Evolutionary conservation across 345 rosid genomes (phyloP).

Genomic region (Iberis pinnata): DNA sequence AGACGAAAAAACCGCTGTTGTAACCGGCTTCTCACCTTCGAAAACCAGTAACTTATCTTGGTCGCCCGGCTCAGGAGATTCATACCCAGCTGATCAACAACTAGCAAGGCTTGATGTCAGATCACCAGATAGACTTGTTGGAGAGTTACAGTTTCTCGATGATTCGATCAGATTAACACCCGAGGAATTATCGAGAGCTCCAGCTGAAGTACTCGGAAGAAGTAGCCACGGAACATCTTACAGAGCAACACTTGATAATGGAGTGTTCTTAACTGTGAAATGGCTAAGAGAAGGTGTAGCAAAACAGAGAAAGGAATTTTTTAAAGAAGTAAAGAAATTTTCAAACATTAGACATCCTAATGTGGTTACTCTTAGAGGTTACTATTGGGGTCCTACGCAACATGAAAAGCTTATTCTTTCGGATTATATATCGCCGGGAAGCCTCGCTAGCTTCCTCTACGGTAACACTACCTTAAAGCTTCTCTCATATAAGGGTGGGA

Average conservation of each 20-base stretch:
- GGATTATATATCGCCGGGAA: slow-evolving; percentile 87
- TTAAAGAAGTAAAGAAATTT: slow-evolving; percentile 95
- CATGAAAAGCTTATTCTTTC: slow-evolving; percentile 98
- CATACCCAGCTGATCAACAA: slow-evolving; percentile 67
- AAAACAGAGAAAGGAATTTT: slow-evolving; percentile 86
- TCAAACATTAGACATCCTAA: slow-evolving; percentile 94
- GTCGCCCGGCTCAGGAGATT: slow-evolving; percentile 96
- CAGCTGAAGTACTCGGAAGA: slow-evolving; percentile 95
- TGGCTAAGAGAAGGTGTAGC: slow-evolving; percentile 99
- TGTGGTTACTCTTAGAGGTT: slow-evolving; percentile 89
- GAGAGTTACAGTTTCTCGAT: slow-evolving; percentile 88
- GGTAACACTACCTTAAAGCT: slow-evolving; percentile 40
- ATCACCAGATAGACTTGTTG: slow-evolving; percentile 83
- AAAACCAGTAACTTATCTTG: slow-evolving; percentile 71
- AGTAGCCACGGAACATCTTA: slow-evolving; percentile 99
- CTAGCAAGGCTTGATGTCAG: slow-evolving; percentile 78
- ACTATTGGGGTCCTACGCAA: slow-evolving; percentile 98
- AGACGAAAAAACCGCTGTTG: slow-evolving; percentile 57
- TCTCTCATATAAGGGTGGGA: too few species aligned
- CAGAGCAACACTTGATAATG: slow-evolving; percentile 83
- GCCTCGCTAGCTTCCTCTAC: slow-evolving; percentile 92
- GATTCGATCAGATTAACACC: slow-evolving; percentile 81
- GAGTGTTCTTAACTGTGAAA: slow-evolving; percentile 79
- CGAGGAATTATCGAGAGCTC: slow-evolving; percentile 91
- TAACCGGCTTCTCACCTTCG: slow-evolving; percentile 80